phyloP scores from a whole-genome alignment of 768 basidiomycete species.

The Lactarius indigo region DNA sequence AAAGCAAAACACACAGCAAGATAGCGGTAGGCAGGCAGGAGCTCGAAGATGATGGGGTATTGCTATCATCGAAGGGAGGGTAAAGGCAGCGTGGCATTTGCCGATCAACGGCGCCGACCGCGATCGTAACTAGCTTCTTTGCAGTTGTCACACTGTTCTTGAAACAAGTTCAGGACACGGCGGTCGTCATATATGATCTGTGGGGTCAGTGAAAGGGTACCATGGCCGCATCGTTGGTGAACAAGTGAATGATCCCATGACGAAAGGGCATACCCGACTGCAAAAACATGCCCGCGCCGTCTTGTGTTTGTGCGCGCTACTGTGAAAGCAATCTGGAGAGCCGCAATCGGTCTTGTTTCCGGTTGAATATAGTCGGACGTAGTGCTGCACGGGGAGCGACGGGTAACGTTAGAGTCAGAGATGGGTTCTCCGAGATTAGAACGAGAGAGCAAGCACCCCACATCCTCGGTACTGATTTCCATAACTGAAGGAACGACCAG shows the following conservation, averaged over 20 bases:
- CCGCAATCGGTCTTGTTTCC: conserved; percentile 57
- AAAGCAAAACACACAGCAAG: conserved; percentile 16
- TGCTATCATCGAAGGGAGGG: not conserved
- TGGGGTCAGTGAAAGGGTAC: conserved; percentile 13
- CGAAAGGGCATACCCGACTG: conserved; percentile 34
- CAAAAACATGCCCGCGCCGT: conserved; percentile 58
- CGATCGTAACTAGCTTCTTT: conserved; percentile 36
- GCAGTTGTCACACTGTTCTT: conserved; percentile 59
- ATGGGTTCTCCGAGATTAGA: not conserved
- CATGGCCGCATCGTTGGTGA: conserved; percentile 5
- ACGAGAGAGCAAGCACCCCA: conserved; percentile 17
- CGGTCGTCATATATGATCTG: conserved; percentile 39
- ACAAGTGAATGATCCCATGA: not conserved
- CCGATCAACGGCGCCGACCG: conserved; percentile 27
- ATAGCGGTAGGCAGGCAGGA: conserved; percentile 6
- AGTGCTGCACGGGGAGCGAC: conserved; percentile 47
- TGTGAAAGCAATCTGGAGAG: conserved; percentile 47
- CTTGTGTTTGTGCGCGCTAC: conserved; percentile 56
- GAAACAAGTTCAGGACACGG: conserved; percentile 62
- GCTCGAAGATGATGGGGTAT: not conserved
- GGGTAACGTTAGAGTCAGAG: not conserved
- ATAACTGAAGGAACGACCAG: conserved; percentile 7
- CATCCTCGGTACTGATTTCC: conserved; percentile 28
- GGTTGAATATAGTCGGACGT: conserved; percentile 58
- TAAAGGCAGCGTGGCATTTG: conserved; percentile 7